phyloP scores from a whole-genome alignment of 345 rosid genomes.

The Brassica nigra region DNA sequence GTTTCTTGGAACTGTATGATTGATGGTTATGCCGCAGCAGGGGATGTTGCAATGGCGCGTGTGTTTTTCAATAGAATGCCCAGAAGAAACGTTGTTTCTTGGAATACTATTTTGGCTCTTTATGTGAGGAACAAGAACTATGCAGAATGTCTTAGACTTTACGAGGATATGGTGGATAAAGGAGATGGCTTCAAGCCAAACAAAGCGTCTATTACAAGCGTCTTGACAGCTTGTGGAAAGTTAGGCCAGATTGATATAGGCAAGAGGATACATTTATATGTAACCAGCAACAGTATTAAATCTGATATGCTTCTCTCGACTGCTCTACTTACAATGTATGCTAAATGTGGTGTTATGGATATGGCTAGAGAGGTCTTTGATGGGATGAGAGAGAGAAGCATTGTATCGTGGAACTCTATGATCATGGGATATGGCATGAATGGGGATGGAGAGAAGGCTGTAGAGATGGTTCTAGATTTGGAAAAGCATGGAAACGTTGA shows the following conservation, averaged over 20 bases:
- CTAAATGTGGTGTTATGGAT: conserved; percentile 47
- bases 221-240: conserved; percentile 60
- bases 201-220: conserved; percentile 57
- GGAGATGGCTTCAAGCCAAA: conserved; percentile 51
- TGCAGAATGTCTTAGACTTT: conserved; percentile 53
- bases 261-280: conserved; percentile 50
- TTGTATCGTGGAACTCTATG: conserved; percentile 61
- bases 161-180: conserved; percentile 55
- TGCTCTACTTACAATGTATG: conserved; percentile 59
- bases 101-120: conserved; percentile 62
- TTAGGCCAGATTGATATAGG: conserved; percentile 54
- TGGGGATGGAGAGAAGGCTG: conserved; percentile 57
- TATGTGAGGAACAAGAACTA: conserved; percentile 55
- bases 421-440: conserved; percentile 68
- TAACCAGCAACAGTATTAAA: conserved; percentile 42
- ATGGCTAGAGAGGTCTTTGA: conserved; percentile 50
- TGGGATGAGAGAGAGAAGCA: conserved; percentile 46
- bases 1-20: conserved; percentile 72
- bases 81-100: conserved; percentile 53
- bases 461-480: conserved; percentile 56
- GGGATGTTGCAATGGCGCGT: conserved; percentile 42
- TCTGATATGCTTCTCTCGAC: conserved; percentile 59
- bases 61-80: conserved; percentile 56
- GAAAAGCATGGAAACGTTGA: conserved; percentile 45
- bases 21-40: conserved; percentile 52